Evolutionary conservation across 2,329 filamentous ascomycete genomes (phyloP), one percentile per base, ranked within the genome.

Genomic region (Onygenales sp.): DNA sequence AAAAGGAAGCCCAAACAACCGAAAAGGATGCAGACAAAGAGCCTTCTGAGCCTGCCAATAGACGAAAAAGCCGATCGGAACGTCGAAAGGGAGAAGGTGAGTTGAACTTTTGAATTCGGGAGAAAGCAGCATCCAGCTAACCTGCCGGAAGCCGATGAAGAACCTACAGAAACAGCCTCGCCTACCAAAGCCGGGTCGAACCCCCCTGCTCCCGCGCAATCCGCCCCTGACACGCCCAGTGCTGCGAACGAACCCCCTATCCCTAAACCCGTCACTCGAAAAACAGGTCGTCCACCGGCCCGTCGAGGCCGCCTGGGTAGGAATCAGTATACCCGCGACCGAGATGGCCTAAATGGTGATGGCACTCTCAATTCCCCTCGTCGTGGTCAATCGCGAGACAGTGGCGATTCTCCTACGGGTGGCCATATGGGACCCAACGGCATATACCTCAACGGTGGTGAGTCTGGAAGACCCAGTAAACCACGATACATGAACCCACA

Each of bases 291-390:
- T 63, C 79, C 82, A 60, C 77, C 83, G 59, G 83, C 85, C 63
- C 84, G 85, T 57, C 82, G 83, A 61, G 83, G 69, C 27, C 83
- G 84, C 54, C 65, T 81, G 54, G 85, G 86, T 14, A 84, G 86
- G 57, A 93, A 92, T 58, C 88, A 93, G 67, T 91, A 92, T 62
- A 91, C 86, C 0, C 86, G 85, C 63, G 86, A 91, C 58, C 80
- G 84, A 45, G 86, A 88, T 47, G 67, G 81, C 65, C 73, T 80
- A 58, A 72, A 80, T 66, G 70, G 77, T 65, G 74, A 78, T 21
- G 59, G 62, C 52, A 58, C 59, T 56, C 66, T 61, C 37, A 70
- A 68, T 56, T 73, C 69, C 39, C 65, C 69, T 49, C 72, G 73
- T 52, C 63, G 70, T 43, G 67, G 70, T 40, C 63, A 71, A 55